phyloP scores from a whole-genome alignment of 1,139 yeast genomes.

The Debaryomyces subglobosus region DNA sequence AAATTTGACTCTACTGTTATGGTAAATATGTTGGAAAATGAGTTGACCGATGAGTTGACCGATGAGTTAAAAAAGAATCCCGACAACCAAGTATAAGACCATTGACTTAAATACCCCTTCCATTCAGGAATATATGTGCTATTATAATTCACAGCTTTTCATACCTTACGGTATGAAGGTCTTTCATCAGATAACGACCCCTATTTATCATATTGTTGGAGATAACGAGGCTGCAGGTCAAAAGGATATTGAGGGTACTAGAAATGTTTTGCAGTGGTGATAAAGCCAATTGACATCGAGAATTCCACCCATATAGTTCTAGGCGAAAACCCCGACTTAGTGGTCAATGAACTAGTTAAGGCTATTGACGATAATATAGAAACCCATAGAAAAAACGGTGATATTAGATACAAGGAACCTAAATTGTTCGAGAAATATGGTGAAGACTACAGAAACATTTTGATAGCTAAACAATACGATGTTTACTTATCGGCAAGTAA shows the following conservation, averaged over 20 bases:
- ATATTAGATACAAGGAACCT: conserved; percentile 7
- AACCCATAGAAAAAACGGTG: conserved; percentile 4
- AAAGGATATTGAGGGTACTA: conserved; percentile 22
- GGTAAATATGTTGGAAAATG: conserved; percentile 32
- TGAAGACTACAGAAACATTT: neutral
- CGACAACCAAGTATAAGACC: neutral
- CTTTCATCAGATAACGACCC: conserved; percentile 21
- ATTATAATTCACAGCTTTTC: neutral
- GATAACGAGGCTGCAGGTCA: conserved; percentile 42
- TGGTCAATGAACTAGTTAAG: conserved; percentile 21
- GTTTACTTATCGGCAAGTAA: neutral
- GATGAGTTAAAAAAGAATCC: neutral
- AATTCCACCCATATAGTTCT: conserved; percentile 50
- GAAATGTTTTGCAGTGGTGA: conserved; percentile 23
- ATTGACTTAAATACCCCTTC: conserved; percentile 2
- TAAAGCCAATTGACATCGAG: conserved; percentile 31
- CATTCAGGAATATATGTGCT: neutral
- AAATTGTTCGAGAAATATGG: conserved; percentile 4
- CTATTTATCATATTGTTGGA: conserved; percentile 48
- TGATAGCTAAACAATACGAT: neutral
- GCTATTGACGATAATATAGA: conserved; percentile 8
- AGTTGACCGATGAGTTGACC: conserved; percentile 19
- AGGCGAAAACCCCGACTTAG: conserved; percentile 49
- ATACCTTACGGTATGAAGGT: neutral
- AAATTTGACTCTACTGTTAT: conserved; percentile 44